Base-by-base conservation (phyloP, 2,329 filamentous ascomycete species). In the Pseudogymnoascus sp. region DNA sequence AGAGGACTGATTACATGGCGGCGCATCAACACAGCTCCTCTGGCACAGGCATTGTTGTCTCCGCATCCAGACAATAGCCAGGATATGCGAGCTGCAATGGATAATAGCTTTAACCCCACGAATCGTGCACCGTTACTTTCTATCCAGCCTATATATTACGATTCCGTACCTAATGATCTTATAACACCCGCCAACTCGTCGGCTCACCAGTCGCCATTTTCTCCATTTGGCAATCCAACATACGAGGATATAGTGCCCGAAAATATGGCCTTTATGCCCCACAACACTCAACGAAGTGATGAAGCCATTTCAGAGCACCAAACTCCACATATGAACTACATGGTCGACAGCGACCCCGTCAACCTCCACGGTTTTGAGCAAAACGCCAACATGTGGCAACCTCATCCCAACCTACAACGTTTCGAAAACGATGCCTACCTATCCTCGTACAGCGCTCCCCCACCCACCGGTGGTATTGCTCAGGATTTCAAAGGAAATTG, bases 281-380 rank as follows among this genome's bases (percentile, higher is more conserved):
- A 85, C 82, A 85, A 64, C 83, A 86, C 68, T 83, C 83, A 31
- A 80, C 81, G 65, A 84, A 82, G n/a, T 78, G 81, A 53, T 80
- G 82, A 64, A 83, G 86, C 69, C 82, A 84, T 73, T 78, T 81
- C 7, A 10, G 44, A 29, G 23, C 44, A 46, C 26, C 46, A 56
- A 19, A 7, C 50, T 13, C 50, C n/a, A 19, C 50, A 33, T 56
- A 56, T 56, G 17, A 56, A 33, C 50, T 56, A 56, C 29, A 56
- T 33, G 29, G n/a, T 56, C n/a, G 10, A 56, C 29, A 33, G 50
- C 50, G 29, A 56, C 10, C 50, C 26, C 10, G 5, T 29, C 50
- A 33, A 33, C 17, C 50, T 56, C n/a, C 29, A 56, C 5, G 50
- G 29, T 10, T 56, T 56, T 29, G 50, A 56, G n/a, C 50, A 56